A percentile compares a stretch with the other conserved stretches of the same genome.
Evolutionary conservation across 2,329 filamentous ascomycete genomes (phyloP).

Genomic region (Exophiala alcalophila): DNA sequence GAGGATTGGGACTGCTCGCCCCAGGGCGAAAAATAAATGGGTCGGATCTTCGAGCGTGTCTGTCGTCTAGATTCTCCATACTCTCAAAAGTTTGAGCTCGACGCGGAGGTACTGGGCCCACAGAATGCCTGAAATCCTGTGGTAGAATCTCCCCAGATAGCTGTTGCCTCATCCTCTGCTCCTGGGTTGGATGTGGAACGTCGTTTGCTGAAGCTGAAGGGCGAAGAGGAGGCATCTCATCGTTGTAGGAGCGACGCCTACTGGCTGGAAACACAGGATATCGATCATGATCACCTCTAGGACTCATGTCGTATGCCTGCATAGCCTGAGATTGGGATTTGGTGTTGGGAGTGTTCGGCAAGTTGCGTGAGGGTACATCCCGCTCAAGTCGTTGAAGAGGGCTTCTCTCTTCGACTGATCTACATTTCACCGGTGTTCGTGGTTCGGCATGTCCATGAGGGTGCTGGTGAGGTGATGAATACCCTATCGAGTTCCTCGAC

Average conservation of each 20-base stretch:
- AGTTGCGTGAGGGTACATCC: conserved; percentile 24
- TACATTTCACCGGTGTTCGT: conserved; percentile 17
- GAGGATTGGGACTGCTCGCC: conserved; percentile 43
- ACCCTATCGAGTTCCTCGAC: conserved; percentile 4
- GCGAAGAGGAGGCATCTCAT: conserved; percentile 6
- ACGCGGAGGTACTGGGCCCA: conserved; percentile 14
- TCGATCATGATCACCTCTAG: conserved; percentile 4
- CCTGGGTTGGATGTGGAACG: conserved; percentile 1
- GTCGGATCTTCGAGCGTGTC: conserved; percentile 30
- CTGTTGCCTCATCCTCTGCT: neutral
- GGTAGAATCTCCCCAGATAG: conserved; percentile 6
- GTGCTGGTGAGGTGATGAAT: conserved; percentile 16
- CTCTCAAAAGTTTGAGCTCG: conserved; percentile 23
- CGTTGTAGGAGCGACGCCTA: conserved; percentile 8
- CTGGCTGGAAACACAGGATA: conserved; percentile 5
- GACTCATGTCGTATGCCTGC: conserved; percentile 4
- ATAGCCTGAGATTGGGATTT: conserved; percentile 4
- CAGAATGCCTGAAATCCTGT: conserved; percentile 14
- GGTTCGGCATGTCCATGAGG: conserved; percentile 20
- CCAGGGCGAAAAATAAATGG: conserved; percentile 41
- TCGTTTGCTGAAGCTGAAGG: conserved; percentile 8
- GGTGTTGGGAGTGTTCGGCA: conserved; percentile 19
- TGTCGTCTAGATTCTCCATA: conserved; percentile 19
- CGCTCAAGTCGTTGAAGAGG: conserved; percentile 30
- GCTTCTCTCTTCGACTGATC: conserved; percentile 26